Evolutionary conservation across 805 yeast species (phyloP).

Genomic region (Wickerhamomyces sydowiorum): DNA sequence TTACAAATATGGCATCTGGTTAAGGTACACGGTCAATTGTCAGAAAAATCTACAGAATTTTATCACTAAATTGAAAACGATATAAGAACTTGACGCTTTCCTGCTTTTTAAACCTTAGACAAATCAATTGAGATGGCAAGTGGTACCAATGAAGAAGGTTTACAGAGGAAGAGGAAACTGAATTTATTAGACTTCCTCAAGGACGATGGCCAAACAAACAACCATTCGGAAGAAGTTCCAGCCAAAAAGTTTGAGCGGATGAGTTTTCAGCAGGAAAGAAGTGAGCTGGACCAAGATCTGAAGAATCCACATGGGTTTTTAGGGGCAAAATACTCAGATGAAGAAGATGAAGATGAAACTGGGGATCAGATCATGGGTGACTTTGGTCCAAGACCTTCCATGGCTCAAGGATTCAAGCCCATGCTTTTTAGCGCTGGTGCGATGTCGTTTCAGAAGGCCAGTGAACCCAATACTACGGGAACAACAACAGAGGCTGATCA

Average conservation of each 20-base stretch:
- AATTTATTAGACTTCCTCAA: conserved; percentile 9
- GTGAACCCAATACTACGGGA: too few relatives aligned
- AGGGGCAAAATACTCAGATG: conserved; percentile 2
- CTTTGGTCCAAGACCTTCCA: too few relatives aligned
- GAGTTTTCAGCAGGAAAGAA: conserved; percentile 2
- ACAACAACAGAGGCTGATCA: too few relatives aligned
- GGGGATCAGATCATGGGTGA: conserved; percentile 6
- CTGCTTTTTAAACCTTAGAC: too few relatives aligned
- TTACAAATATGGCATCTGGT: background rate
- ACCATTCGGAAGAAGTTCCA: background rate
- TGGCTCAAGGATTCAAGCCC: too few relatives aligned
- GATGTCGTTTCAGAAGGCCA: too few relatives aligned
- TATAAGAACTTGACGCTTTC: too few relatives aligned
- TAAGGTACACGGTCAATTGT: background rate
- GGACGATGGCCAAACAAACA: conserved; percentile 3
- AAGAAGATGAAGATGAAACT: conserved; percentile 19
- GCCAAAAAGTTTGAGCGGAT: background rate
- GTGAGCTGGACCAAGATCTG: too few relatives aligned
- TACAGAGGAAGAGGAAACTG: conserved; percentile 1
- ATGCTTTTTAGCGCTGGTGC: too few relatives aligned
- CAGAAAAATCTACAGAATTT: background rate
- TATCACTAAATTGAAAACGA: background rate
- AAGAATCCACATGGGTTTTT: background rate
- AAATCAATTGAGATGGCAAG: too few relatives aligned
- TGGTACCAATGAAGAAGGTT: background rate